phyloP scores from a whole-genome alignment of 2,329 filamentous ascomycete genomes.

The Cladosporium colombiae region DNA sequence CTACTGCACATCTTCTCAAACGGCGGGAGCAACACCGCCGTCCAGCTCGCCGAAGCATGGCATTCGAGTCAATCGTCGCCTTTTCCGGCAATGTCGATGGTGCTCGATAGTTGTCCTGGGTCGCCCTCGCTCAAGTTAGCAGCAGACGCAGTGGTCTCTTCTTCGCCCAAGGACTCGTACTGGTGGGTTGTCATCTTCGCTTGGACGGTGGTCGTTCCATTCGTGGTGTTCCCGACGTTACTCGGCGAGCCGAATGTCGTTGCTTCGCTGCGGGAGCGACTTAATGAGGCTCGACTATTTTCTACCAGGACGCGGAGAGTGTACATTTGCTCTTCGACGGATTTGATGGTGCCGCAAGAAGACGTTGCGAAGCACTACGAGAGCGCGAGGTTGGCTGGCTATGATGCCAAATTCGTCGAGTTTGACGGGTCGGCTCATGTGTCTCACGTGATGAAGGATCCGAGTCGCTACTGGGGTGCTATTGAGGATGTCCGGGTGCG shows the following conservation, averaged over 20 bases:
- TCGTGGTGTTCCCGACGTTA: constrained; percentile 10
- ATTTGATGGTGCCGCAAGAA: constrained; percentile 57
- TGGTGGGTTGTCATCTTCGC: constrained; percentile 10
- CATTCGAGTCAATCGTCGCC: constrained; percentile 5
- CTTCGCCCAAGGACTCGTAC: constrained; percentile 22
- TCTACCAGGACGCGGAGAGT: constrained; percentile 42
- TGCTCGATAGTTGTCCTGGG: constrained; percentile 35
- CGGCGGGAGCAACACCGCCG: constrained; percentile 35
- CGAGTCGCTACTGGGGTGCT: constrained; percentile 58
- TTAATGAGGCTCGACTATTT: constrained; percentile 23
- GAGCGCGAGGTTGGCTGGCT: background rate
- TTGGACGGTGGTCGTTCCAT: background rate
- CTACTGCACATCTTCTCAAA: constrained; percentile 39
- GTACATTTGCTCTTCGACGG: constrained; percentile 61
- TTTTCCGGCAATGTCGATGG: constrained; percentile 25
- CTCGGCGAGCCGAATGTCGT: constrained; percentile 20
- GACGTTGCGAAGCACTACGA: constrained; percentile 44
- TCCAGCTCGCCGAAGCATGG: constrained; percentile 27
- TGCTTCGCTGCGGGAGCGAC: constrained; percentile 16
- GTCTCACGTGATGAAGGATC: constrained; percentile 55
- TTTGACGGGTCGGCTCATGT: background rate
- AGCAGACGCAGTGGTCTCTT: constrained; percentile 24
- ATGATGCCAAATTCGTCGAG: background rate
- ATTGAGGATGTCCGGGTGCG: constrained; percentile 25
- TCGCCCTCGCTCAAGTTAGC: constrained; percentile 22